A percentile compares a stretch with the other conserved stretches of the same genome.
Conservation (phyloP, 2,329 filamentous ascomycete species). For the Alternaria arborescens region DNA sequence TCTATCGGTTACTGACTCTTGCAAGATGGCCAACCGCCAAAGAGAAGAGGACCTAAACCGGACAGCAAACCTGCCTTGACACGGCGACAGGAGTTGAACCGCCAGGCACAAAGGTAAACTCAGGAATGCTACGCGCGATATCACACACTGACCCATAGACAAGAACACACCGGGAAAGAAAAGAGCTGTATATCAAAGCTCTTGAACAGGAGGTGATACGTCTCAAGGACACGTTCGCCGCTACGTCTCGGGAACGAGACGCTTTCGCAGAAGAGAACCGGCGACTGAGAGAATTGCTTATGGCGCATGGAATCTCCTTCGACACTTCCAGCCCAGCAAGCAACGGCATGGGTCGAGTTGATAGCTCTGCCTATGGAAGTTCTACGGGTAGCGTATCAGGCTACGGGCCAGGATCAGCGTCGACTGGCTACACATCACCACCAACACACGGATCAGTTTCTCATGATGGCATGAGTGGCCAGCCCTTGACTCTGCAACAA, state of each 20-base stretch:
- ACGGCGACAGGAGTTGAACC: constrained; percentile 89
- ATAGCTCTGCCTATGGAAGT: constrained; percentile 54
- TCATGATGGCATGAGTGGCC: constrained; percentile 36
- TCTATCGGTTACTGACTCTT: constrained; percentile 13
- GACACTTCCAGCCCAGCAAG: constrained; percentile 54
- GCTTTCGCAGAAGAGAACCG: constrained; percentile 80
- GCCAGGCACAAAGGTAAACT: constrained; percentile 90
- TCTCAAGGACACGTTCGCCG: constrained; percentile 84
- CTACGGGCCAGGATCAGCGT: constrained; percentile 61
- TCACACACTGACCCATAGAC: constrained; percentile 21
- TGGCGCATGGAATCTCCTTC: constrained; percentile 66
- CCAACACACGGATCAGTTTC: constrained; percentile 45
- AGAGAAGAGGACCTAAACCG: constrained; percentile 92
- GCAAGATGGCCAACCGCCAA: constrained; percentile 82
- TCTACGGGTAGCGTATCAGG: constrained; percentile 68
- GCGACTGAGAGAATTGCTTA: constrained; percentile 71
- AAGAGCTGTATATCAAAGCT: constrained; percentile 94
- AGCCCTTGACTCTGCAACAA: constrained; percentile 26
- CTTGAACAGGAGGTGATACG: constrained; percentile 91
- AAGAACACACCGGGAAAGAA: constrained; percentile 95
- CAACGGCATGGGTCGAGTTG: constrained; percentile 44
- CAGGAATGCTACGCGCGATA: not conserved
- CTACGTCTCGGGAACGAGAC: constrained; percentile 77
- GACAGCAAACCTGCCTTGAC: constrained; percentile 95
- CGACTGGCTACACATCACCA: constrained; percentile 58